phyloP scores from a whole-genome alignment of 257 asterid genomes.

The Solanum chiquidenum region DNA sequence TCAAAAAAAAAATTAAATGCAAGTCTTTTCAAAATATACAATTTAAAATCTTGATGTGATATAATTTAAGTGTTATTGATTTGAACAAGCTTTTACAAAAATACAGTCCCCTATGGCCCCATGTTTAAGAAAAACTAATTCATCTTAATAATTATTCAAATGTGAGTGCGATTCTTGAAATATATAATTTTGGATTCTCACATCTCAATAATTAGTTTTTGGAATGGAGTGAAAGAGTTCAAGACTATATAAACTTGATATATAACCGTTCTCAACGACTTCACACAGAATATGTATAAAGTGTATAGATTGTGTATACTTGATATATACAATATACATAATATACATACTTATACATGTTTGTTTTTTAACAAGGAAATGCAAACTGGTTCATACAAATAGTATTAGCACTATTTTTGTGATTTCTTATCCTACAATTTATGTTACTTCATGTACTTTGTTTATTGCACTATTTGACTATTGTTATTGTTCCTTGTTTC shows the following conservation, averaged over 20 bases:
- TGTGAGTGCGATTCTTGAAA: not conserved
- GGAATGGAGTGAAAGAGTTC: not conserved
- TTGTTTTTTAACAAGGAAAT: not conserved
- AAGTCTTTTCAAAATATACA: not conserved
- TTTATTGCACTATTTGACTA: not conserved
- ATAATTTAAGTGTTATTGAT: not conserved
- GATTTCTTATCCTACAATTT: not conserved
- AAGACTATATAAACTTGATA: not conserved
- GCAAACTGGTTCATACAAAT: not conserved
- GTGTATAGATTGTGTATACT: not conserved
- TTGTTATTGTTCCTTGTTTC: not conserved
- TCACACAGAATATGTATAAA: not conserved
- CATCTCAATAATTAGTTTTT: no score
- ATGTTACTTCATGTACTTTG: not conserved
- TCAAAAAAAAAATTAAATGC: not conserved
- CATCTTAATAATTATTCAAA: not conserved
- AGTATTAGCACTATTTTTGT: not conserved
- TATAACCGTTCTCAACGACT: not conserved
- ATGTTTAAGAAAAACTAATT: not conserved
- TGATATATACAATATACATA: not conserved
- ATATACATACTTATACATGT: not conserved
- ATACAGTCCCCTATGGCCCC: not conserved
- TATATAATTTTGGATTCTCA: no score
- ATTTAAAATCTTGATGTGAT: not conserved
- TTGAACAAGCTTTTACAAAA: not conserved